phyloP scores from a whole-genome alignment of 169 alveolate genomes.

The Plasmodium blacklocki region DNA sequence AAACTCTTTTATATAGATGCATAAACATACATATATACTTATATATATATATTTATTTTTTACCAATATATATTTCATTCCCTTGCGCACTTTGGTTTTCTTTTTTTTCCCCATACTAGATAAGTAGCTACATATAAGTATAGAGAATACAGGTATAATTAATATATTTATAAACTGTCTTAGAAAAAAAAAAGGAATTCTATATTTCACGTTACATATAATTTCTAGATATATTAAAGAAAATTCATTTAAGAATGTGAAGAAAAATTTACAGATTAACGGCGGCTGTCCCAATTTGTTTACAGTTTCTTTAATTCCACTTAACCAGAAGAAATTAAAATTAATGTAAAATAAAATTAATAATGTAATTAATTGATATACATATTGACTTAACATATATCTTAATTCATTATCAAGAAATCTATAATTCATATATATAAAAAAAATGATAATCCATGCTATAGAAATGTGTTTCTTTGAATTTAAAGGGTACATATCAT shows the following conservation, averaged over 20 bases:
- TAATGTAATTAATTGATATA: conserved; percentile 32
- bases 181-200: conserved; percentile 23
- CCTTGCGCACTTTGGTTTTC: neutral
- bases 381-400: conserved; percentile 8
- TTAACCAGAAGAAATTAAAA: conserved; percentile 62
- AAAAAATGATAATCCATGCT: conserved; percentile 36
- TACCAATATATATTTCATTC: neutral
- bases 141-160: conserved; percentile 38
- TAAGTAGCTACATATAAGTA: neutral
- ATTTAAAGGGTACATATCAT: conserved; percentile 23
- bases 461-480: neutral
- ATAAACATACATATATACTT: neutral
- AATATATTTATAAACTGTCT: conserved; percentile 42
- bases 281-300: conserved; percentile 32
- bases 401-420: conserved; percentile 16
- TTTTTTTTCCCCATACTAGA: neutral
- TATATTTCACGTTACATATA: conserved; percentile 1
- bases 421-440: conserved; percentile 25
- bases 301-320: conserved; percentile 51
- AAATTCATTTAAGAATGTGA: conserved; percentile 37
- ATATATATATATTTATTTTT: neutral
- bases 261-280: neutral
- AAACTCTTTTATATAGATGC: neutral
- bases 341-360: conserved; percentile 41
- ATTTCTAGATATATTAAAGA: conserved; percentile 45